Evolutionary conservation across 176 grass and related monocot genomes (phyloP).

Genomic region (Zea mays): Zm-B73-REFERENCE-NAM-5.0 NC_050096.1:170705001-170705500

Average conservation of each 20-base stretch:
- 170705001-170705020: no score
- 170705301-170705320: conserved; percentile 12
- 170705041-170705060: background rate
- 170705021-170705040: background rate
- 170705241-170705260: background rate
- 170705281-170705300: background rate
- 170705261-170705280: background rate
- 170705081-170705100: background rate
- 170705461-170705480: conserved; percentile 29
- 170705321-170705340: conserved; percentile 35
- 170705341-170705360: conserved; percentile 54
- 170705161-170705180: background rate
- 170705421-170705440: background rate
- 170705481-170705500: background rate
- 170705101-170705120: background rate
- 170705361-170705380: background rate
- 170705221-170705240: background rate
- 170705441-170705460: background rate
- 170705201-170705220: background rate
- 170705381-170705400: background rate
- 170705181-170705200: conserved; percentile 28
- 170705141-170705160: conserved; percentile 14
- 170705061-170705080: background rate
- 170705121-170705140: conserved; percentile 2
- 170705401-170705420: background rate